Conservation (phyloP, 2,329 filamentous ascomycete species). For the Neocucurbitaria cava region DNA sequence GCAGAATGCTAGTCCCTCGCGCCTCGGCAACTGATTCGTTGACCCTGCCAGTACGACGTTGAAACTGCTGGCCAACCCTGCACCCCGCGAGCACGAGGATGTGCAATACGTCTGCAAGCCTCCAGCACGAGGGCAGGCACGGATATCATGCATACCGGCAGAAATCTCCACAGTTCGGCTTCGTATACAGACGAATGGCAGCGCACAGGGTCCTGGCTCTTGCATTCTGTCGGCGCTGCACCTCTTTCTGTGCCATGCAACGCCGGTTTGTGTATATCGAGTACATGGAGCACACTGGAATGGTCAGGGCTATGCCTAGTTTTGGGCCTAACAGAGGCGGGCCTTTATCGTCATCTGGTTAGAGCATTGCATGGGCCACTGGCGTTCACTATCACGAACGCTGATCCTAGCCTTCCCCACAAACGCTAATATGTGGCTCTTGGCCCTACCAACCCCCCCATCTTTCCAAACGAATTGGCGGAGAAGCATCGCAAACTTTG, state of each 20-base stretch:
- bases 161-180: constrained; percentile 33
- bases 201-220: constrained; percentile 19
- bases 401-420: constrained; percentile 19
- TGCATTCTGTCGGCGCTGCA: constrained; percentile 27
- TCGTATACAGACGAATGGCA: constrained; percentile 19
- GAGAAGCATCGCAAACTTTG: constrained; percentile 3
- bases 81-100: constrained; percentile 22
- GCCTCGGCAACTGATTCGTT: constrained; percentile 23
- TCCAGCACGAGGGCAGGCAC: constrained; percentile 25
- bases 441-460: constrained; percentile 9
- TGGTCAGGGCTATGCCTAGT: constrained; percentile 8
- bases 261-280: constrained; percentile 12
- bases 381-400: background rate
- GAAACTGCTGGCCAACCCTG: constrained; percentile 24
- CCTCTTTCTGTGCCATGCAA: constrained; percentile 17
- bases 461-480: constrained; percentile 5
- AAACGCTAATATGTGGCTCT: constrained; percentile 22
- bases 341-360: background rate
- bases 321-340: background rate
- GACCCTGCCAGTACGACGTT: constrained; percentile 26
- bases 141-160: constrained; percentile 33
- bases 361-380: background rate
- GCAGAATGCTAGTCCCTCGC: constrained; percentile 10
- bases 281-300: constrained; percentile 10
- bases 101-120: constrained; percentile 13